A percentile compares a stretch with the other conserved stretches of the same genome.
Evolutionary conservation across 768 basidiomycete genomes (phyloP).

Genomic region (Termitomyces sp.): DNA sequence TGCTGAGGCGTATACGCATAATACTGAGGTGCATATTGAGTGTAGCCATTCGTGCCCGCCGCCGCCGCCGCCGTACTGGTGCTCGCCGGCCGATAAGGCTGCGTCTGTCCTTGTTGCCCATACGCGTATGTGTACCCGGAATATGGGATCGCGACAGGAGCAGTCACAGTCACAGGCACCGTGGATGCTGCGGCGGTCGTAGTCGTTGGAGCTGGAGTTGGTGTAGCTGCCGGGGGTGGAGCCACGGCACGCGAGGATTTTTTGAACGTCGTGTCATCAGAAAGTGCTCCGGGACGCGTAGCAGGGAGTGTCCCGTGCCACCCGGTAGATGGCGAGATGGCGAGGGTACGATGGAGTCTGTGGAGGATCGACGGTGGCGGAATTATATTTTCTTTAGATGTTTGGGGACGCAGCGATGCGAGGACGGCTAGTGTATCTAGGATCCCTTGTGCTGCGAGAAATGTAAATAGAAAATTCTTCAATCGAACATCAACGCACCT

Average conservation of each 20-base stretch:
- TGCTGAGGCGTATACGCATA: constrained; percentile 15
- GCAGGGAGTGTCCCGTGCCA: constrained; percentile 76
- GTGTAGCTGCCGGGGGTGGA: constrained; percentile 17
- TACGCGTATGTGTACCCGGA: constrained; percentile 34
- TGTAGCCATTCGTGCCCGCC: not conserved
- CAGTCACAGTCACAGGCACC: constrained; percentile 20
- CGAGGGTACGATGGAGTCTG: constrained; percentile 68
- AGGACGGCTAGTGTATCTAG: constrained; percentile 66
- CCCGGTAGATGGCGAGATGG: constrained; percentile 52
- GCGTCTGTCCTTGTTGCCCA: constrained; percentile 18
- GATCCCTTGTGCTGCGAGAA: constrained; percentile 66
- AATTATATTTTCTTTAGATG: constrained; percentile 43
- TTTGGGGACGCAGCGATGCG: constrained; percentile 68
- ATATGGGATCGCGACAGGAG: constrained; percentile 22
- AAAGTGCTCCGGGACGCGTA: constrained; percentile 54
- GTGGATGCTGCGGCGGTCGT: constrained; percentile 20
- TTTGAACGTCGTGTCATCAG: constrained; percentile 73
- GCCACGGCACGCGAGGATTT: constrained; percentile 37
- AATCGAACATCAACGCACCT: constrained; percentile 44
- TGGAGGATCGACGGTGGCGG: constrained; percentile 66
- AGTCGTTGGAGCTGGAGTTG: constrained; percentile 10
- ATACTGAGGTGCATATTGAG: constrained; percentile 31
- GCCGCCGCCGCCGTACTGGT: not conserved
- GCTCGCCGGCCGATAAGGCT: constrained; percentile 12
- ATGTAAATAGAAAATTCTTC: constrained; percentile 3